Conservation (phyloP, 805 yeast genomes). For the Cephaloascus albidus region DNA sequence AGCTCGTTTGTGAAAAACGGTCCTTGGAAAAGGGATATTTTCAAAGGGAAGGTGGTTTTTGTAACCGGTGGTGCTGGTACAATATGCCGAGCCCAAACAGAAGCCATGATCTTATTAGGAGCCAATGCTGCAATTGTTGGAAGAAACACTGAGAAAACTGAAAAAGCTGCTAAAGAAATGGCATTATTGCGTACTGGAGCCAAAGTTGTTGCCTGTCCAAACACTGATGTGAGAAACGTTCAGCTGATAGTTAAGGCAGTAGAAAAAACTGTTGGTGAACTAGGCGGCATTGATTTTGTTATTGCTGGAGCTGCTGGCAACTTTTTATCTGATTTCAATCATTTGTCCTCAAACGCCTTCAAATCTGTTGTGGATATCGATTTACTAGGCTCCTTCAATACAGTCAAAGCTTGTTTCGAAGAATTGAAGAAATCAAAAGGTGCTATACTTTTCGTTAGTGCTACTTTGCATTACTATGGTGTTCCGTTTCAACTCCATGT, state of each 20-base stretch:
- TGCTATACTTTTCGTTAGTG: conserved; percentile 66
- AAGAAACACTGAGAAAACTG: conserved; percentile 60
- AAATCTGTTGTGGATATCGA: conserved; percentile 83
- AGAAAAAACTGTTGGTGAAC: conserved; percentile 47
- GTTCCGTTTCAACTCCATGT: conserved; percentile 86
- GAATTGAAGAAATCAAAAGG: conserved; percentile 64
- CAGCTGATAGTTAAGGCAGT: conserved; percentile 55
- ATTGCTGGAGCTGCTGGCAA: conserved; percentile 97
- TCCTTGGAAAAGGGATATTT: conserved; percentile 50
- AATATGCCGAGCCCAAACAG: conserved; percentile 86
- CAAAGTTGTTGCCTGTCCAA: conserved; percentile 61
- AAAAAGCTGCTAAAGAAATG: conserved; percentile 59
- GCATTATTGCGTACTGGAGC: conserved; percentile 46
- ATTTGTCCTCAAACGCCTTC: conserved; percentile 78
- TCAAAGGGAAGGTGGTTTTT: conserved; percentile 78
- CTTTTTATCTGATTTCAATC: conserved; percentile 72
- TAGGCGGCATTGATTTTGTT: conserved; percentile 79
- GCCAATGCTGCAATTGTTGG: conserved; percentile 85
- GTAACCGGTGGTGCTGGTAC: conserved; percentile 97
- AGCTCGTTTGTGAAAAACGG: conserved; percentile 17
- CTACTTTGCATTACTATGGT: conserved; percentile 86
- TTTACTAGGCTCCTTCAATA: conserved; percentile 80
- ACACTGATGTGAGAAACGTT: conserved; percentile 71
- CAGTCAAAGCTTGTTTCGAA: conserved; percentile 72
- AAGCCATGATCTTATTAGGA: conserved; percentile 75